phyloP scores from a whole-genome alignment of 2,329 filamentous ascomycete genomes.

The Neonectria faginata region DNA sequence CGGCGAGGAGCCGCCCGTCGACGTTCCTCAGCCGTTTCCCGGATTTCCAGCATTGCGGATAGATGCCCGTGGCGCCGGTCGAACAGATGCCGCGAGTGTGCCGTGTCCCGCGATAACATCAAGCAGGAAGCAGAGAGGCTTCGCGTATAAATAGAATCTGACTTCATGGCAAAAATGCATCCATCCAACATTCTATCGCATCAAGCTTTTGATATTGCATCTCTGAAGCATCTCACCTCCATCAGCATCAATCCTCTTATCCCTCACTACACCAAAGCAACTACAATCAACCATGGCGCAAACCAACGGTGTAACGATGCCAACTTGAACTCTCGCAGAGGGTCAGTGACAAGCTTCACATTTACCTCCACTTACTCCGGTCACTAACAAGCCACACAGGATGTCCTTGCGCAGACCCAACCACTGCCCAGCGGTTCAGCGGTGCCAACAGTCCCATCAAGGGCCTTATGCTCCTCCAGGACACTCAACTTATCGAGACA shows the following conservation, averaged over 20 bases:
- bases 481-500: constrained; percentile 74
- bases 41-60: not conserved
- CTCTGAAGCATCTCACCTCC: no score
- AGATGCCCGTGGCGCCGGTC: not conserved
- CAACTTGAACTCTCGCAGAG: constrained; percentile 13
- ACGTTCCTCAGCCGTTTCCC: not conserved
- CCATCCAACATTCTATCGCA: not conserved
- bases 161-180: not conserved
- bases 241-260: not conserved
- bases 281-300: not conserved
- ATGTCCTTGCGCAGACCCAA: constrained; percentile 22
- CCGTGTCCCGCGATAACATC: not conserved
- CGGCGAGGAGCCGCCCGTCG: not conserved
- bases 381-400: not conserved
- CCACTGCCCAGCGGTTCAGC: constrained; percentile 10
- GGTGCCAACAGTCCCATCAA: constrained; percentile 11
- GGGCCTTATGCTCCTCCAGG: constrained; percentile 63
- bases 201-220: no score
- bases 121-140: not conserved
- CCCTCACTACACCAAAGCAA: not conserved
- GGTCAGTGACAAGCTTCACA: not conserved
- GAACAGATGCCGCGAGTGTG: not conserved
- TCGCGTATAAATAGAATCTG: not conserved
- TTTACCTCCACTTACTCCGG: no score
- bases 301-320: not conserved